phyloP scores from a whole-genome alignment of 345 rosid species.

The Boechera stricta region DNA sequence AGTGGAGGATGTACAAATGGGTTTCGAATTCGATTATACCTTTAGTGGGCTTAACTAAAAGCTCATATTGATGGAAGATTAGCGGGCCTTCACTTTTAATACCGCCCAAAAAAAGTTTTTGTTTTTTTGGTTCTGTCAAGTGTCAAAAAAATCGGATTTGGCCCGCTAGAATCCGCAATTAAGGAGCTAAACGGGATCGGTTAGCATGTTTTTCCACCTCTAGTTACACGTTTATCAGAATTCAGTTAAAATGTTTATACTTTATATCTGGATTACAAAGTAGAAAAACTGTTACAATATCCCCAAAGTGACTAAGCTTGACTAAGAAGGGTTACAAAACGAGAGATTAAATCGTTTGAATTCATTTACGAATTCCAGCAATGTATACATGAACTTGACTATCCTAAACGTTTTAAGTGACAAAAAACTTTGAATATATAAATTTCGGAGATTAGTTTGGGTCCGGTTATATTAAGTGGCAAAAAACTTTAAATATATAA shows the following conservation, averaged over 20 bases:
- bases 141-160: neutral
- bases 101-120: neutral
- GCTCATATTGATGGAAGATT: neutral
- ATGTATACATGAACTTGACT: neutral
- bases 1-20: neutral
- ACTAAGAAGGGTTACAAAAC: neutral
- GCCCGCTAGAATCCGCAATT: neutral
- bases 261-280: neutral
- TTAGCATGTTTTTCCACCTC: neutral
- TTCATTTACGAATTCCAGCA: neutral
- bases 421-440: no score
- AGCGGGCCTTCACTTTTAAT: constrained; percentile 18
- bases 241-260: neutral
- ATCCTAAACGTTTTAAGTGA: neutral
- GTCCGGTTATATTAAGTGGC: no score
- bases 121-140: neutral
- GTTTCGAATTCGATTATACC: neutral
- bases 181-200: neutral
- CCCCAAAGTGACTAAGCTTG: no score
- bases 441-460: no score
- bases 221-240: no score
- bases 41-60: constrained; percentile 32
- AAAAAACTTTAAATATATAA: no score
- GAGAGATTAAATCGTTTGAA: neutral
- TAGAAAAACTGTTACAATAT: neutral